Percentiles rank a stretch among this genome's conserved stretches.
phyloP scores from a whole-genome alignment of 176 grass and related monocot genomes.

The Themeda triandra region DNA sequence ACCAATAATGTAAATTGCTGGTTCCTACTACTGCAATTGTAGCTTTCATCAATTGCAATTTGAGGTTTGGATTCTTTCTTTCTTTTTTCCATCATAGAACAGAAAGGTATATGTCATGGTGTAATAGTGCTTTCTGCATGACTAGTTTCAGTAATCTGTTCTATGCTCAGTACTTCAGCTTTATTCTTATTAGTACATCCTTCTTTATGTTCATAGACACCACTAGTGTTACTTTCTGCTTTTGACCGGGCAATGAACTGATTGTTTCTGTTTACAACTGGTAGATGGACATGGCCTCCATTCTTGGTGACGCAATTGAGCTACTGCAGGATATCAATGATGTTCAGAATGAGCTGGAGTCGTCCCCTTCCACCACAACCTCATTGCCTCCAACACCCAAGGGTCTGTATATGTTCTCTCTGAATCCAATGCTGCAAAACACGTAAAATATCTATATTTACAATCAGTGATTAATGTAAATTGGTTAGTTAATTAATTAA shows the following conservation, averaged over 20 bases:
- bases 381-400: conserved; percentile 68
- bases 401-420: conserved; percentile 13
- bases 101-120: too few relatives aligned
- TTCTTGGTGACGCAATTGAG: conserved; percentile 88
- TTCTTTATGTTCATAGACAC: not conserved
- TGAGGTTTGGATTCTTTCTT: too few relatives aligned
- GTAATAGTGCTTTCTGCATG: too few relatives aligned
- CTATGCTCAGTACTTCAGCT: not conserved
- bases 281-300: conserved; percentile 96
- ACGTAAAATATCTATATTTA: too few relatives aligned
- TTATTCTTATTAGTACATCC: too few relatives aligned
- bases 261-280: conserved; percentile 7
- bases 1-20: too few relatives aligned
- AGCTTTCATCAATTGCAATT: too few relatives aligned
- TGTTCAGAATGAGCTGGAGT: conserved; percentile 88
- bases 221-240: not conserved
- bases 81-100: too few relatives aligned
- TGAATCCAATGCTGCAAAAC: conserved; percentile 83
- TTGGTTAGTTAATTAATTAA: too few relatives aligned
- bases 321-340: conserved; percentile 89
- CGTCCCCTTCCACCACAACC: conserved; percentile 52
- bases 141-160: not conserved
- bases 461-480: too few relatives aligned
- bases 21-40: too few relatives aligned
- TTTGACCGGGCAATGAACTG: conserved; percentile 3